A percentile compares a stretch with the other conserved stretches of the same genome.
Conservation (phyloP, 2,329 filamentous ascomycete species). For the Aphanoascus verrucosus region DNA sequence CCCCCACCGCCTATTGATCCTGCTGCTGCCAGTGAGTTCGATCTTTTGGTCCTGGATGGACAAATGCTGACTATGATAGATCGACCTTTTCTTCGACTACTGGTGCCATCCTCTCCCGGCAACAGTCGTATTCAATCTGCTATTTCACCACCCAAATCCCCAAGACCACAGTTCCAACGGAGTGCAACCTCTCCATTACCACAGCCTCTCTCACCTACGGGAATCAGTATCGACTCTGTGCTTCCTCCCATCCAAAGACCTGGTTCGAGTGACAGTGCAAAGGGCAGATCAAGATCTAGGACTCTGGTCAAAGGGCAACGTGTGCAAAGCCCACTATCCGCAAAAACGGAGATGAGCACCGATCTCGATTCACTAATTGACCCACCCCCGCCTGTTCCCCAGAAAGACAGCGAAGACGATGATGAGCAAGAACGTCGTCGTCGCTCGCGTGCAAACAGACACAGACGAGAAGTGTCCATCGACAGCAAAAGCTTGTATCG, state of each 20-base stretch:
- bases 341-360: not conserved
- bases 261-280: conserved; percentile 21
- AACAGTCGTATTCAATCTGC: conserved; percentile 45
- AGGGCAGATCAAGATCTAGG: conserved; percentile 2
- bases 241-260: conserved; percentile 45
- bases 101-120: conserved; percentile 40
- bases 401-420: not conserved
- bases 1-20: conserved; percentile 48
- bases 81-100: conserved; percentile 38
- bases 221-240: conserved; percentile 41
- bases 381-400: not conserved
- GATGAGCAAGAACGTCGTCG: conserved; percentile 6
- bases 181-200: conserved; percentile 33
- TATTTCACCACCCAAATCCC: conserved; percentile 48
- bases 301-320: conserved; percentile 5
- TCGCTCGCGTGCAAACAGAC: conserved; percentile 11
- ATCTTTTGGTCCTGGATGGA: not conserved
- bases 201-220: conserved; percentile 36
- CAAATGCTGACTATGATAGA: conserved; percentile 21
- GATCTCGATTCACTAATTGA: not conserved
- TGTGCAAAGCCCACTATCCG: not conserved
- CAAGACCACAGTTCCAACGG: conserved; percentile 25
- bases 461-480: conserved; percentile 16
- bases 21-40: conserved; percentile 42
- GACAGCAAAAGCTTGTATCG: conserved; percentile 16